Evolutionary conservation across 2,329 filamentous ascomycete genomes (phyloP), one percentile per base, ranked within the genome.

Genomic region (Hypoxylon sp.): DNA sequence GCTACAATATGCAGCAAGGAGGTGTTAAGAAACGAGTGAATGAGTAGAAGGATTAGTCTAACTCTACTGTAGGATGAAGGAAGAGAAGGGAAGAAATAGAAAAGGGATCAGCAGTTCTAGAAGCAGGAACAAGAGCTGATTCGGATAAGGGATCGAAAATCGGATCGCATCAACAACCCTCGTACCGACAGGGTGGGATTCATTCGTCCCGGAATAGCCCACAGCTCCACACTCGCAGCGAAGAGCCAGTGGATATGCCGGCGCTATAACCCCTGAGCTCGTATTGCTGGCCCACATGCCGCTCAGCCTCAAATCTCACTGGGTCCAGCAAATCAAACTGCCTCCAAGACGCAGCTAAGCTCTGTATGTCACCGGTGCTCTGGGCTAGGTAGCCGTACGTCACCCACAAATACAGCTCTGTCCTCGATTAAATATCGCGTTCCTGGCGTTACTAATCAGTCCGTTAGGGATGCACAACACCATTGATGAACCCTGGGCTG

Each of bases 61-160:
- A 36, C 22, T 53, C 30, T 45, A 36, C 22, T 53, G 24, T 45
- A 56, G 26, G 28, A 40, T 53, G 16, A 53, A 32, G 18, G 20
- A 44, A 62, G 16, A 33, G 24, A 33, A 49, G 44, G 26, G 32
- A 56, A 51, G 33, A 64, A 60, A 44, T 50, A 53, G 42, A 46
- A 69, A 66, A 52, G 28, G 44, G 67, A 70, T 71, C 69, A 68
- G 57, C 64, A 6, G 50, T 70, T 71, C 69, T 70, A 70, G 64
- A 71, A 68, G 52, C 60, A 61, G 28, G 28, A 49, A 16, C 24
- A 66, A 62, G 50, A 45, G 24, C 56, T 49, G 46, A 62, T 67
- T 57, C 52, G 67, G 62, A 57, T 52, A 63, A 48, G 59, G 64
- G 69, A 71, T 71, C 69, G 57, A 64, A 70, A 66, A 68, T 68